These are phyloP conservation scores for Cercophora samala DNA, from an alignment of 495 filamentous ascomycete species.

Conservation along the genomic window DNA sequence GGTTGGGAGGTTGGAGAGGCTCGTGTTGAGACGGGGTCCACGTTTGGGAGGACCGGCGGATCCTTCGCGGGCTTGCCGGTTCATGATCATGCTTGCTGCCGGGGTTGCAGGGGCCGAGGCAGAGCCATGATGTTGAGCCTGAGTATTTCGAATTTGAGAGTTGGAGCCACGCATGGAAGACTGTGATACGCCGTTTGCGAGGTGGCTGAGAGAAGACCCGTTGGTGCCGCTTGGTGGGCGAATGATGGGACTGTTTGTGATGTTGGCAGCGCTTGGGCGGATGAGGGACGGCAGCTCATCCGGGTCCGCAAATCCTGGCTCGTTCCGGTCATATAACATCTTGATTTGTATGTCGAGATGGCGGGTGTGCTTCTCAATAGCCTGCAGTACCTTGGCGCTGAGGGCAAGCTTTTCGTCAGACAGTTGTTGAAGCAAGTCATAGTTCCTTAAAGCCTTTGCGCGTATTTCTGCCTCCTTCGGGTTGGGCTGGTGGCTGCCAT, in stretches of 20 bases:
- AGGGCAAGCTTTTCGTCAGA: slow-evolving; percentile 85
- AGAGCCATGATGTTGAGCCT: slow-evolving; percentile 42
- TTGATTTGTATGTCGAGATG: slow-evolving; percentile 85
- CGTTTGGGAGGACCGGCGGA: slow-evolving; percentile 73
- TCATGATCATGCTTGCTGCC: slow-evolving; percentile 57
- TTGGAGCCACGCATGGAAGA: slow-evolving; percentile 34
- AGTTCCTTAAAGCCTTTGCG: slow-evolving; percentile 67
- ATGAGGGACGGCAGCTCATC: slow-evolving; percentile 74
- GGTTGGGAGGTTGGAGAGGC: slow-evolving; percentile 61
- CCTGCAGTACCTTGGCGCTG: slow-evolving; percentile 68
- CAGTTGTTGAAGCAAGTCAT: slow-evolving; percentile 65
- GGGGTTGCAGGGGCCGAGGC: slow-evolving; percentile 66
- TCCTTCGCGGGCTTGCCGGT: slow-evolving; percentile 66
- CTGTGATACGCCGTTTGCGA: slow-evolving; percentile 45
- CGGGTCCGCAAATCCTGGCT: slow-evolving; percentile 69
- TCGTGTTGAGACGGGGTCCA: slow-evolving; percentile 65
- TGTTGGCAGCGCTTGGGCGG: slow-evolving; percentile 53
- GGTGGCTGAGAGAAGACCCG: slow-evolving; percentile 38
- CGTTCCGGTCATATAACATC: slow-evolving; percentile 71
- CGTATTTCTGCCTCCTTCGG: slow-evolving; percentile 78
- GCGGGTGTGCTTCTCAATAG: slow-evolving; percentile 86
- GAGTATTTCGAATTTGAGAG: slow-evolving; percentile 41
- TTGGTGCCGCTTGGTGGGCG: slow-evolving; percentile 42
- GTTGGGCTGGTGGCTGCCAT: slow-evolving; percentile 77
- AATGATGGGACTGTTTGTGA: slow-evolving; percentile 33